These are phyloP conservation scores for Rugonectria rugulosa DNA, from an alignment of 2,329 filamentous ascomycete genomes.

Conservation along the genomic window DNA sequence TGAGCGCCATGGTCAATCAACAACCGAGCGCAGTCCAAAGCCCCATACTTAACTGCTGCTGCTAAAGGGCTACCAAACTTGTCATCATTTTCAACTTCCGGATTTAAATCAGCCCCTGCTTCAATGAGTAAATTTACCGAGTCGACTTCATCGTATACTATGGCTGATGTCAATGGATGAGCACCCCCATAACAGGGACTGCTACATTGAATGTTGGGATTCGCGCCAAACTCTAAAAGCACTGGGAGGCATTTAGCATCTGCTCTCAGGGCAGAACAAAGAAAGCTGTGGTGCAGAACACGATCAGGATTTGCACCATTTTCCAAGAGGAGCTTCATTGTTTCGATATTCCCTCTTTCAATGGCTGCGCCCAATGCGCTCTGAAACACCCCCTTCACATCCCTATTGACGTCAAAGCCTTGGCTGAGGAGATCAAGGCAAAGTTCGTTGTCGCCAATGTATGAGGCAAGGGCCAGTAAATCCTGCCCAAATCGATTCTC, in stretches of 20 bases:
- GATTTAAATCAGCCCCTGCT: not conserved
- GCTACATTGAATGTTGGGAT: not conserved
- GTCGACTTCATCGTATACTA: not conserved
- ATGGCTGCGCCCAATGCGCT: constrained; percentile 4
- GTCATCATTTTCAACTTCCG: not conserved
- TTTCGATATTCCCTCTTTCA: not conserved
- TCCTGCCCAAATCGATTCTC: not conserved
- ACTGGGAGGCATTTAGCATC: not conserved
- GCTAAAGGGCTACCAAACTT: constrained; percentile 1
- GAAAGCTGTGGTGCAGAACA: not conserved
- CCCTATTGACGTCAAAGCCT: not conserved
- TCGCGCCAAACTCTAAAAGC: not conserved
- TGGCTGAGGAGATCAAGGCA: not conserved
- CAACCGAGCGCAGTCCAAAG: not conserved
- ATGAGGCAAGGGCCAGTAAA: not conserved
- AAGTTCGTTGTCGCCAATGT: not conserved
- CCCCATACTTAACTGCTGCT: not conserved
- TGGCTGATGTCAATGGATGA: not conserved
- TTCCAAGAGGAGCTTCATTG: not conserved
- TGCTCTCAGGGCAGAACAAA: not conserved
- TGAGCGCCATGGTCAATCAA: not conserved
- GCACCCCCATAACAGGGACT: not conserved
- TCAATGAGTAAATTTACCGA: not conserved
- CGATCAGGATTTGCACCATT: constrained; percentile 1
- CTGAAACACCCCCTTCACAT: not conserved